Evolutionary conservation across 148 eudicot genomes (phyloP), one percentile per base, ranked within the genome.

Genomic region (Rhododendron williamsianum): DNA sequence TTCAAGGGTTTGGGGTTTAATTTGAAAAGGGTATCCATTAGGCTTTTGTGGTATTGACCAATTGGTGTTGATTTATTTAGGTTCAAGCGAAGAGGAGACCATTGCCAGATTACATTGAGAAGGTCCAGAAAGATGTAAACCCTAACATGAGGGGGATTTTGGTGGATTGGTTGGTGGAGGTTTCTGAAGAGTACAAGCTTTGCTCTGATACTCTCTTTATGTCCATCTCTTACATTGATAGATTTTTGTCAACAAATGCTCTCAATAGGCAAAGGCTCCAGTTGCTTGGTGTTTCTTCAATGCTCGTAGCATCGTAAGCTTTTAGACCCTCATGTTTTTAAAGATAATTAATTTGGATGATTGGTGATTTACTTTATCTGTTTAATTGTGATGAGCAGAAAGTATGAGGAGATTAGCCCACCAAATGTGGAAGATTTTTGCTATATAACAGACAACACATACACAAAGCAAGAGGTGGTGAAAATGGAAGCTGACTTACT

Each of bases 221-320:
- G 77, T 86, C 94, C 1, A 86, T 93, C 74, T 92, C 96, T 27
- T 92, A 92, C 90, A 92, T 97, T 6, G 98, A 97, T 89, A 89
- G 94, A 78, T 97, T 87, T 84, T 82, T 97, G 69, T 97, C 99
- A 0, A 38, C 36, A 36, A 94, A 93, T 85, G 90, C 86, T n/a
- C 85, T 97, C 58, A 90, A 84, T 65, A 88, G 97, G 80, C 94
- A 93, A 83, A 88, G 74, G 49, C 98, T 97, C 69, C 99, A 97
- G 90, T 94, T 97, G 84, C 93, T 97, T 8, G 99, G 99, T 81
- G 95, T 97, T 85, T 90, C 99, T 6, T 91, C 98, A 23, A 95
- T 97, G 98, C 98, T 97, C 15, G 90, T 97, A 85, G 99, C 99
- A 82, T 91, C 99, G 99, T 96, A 95, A 89, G 99, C 86, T 12